Conservation (phyloP, 768 basidiomycete species). For the Russula ochroleuca region DNA sequence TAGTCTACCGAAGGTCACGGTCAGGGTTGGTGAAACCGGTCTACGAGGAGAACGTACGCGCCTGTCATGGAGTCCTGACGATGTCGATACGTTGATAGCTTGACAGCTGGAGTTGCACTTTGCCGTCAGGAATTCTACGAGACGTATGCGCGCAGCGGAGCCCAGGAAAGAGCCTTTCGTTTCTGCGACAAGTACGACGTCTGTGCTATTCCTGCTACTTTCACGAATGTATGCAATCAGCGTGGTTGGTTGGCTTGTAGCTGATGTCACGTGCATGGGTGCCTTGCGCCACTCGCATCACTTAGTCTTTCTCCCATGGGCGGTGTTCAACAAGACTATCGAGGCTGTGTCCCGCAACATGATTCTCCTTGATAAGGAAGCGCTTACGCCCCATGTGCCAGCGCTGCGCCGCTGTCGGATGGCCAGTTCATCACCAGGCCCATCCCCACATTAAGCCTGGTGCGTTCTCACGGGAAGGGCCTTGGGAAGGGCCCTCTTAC, state of each 20-base stretch:
- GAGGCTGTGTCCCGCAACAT: no score
- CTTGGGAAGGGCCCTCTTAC: background rate
- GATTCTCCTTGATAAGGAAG: no score
- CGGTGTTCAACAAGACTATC: no score
- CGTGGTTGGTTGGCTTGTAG: no score
- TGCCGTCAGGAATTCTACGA: background rate
- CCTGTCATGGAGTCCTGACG: constrained; percentile 21
- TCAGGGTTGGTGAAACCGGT: constrained; percentile 11
- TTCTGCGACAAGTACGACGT: background rate
- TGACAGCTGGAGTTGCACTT: background rate
- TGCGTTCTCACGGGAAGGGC: background rate
- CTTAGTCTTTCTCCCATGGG: no score
- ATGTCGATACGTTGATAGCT: background rate
- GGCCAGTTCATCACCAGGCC: background rate
- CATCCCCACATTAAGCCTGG: background rate
- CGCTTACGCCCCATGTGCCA: background rate
- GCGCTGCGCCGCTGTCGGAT: background rate
- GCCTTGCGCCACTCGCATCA: background rate
- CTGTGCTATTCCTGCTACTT: background rate
- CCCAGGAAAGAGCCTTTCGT: background rate
- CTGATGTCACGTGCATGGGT: constrained; percentile 1
- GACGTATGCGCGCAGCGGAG: background rate
- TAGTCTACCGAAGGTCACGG: constrained; percentile 50
- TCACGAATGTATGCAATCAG: background rate
- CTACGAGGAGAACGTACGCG: constrained; percentile 21